Evolutionary conservation across 164 flowering plant species (phyloP).

Genomic region (Euptelea pleiosperma): DNA sequence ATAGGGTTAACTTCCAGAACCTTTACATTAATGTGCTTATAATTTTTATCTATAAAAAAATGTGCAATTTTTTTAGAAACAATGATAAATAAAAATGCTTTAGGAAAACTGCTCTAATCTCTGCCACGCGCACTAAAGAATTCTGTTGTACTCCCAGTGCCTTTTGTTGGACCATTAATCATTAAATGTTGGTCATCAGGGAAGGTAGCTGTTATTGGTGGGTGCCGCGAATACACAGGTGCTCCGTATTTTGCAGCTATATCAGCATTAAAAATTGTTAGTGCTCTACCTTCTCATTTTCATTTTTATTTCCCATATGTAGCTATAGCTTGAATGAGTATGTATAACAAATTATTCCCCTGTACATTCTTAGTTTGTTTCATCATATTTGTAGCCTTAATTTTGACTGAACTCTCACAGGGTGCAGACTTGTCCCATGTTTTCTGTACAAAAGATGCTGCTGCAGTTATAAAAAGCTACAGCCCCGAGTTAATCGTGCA

Average conservation of each 20-base stretch:
- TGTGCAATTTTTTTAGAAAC: no score
- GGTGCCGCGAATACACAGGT: slow-evolving; percentile 98
- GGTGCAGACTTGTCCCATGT: slow-evolving; percentile 99
- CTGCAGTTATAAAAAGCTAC: slow-evolving; percentile 84
- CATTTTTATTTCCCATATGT: background rate
- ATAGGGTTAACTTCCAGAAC: no score
- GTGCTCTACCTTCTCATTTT: slow-evolving; percentile 20
- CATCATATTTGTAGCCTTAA: background rate
- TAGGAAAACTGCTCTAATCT: no score
- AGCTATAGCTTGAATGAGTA: background rate
- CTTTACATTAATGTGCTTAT: background rate
- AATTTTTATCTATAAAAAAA: no score
- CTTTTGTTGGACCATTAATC: background rate
- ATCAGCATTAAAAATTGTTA: slow-evolving; percentile 90
- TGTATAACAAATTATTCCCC: background rate
- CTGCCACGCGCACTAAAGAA: background rate
- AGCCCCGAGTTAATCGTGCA: slow-evolving; percentile 99
- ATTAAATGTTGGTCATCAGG: slow-evolving; percentile 41
- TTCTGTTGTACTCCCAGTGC: background rate
- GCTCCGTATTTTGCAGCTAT: slow-evolving; percentile 98
- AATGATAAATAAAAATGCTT: no score
- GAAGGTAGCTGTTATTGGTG: slow-evolving; percentile 93
- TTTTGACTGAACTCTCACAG: slow-evolving; percentile 30
- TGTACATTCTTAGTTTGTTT: background rate
- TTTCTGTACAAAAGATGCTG: slow-evolving; percentile 96